phyloP scores from a whole-genome alignment of 2,329 filamentous ascomycete genomes.

The Paracorniculantispora psalliotae region DNA sequence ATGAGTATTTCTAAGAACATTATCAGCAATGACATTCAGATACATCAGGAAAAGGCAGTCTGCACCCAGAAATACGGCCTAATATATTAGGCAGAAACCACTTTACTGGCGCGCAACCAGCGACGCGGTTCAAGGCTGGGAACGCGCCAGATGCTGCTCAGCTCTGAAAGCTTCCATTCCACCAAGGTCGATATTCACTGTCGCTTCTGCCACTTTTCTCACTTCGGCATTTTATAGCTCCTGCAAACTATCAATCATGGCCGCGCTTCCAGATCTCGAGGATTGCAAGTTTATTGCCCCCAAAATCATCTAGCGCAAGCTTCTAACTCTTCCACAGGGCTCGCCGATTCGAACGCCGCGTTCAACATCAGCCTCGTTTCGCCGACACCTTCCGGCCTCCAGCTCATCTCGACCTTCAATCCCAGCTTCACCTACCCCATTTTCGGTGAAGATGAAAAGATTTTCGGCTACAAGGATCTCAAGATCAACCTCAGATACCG shows the following conservation, averaged over 20 bases:
- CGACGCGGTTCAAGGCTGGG: neutral
- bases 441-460: conserved; percentile 86
- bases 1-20: no score
- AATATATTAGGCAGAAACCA: conserved; percentile 2
- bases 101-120: neutral
- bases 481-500: conserved; percentile 67
- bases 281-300: conserved; percentile 27
- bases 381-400: conserved; percentile 44
- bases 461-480: conserved; percentile 84
- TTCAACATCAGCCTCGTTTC: conserved; percentile 56
- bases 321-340: conserved; percentile 41
- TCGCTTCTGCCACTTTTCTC: neutral
- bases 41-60: no score
- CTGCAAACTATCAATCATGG: conserved; percentile 27
- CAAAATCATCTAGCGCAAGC: neutral
- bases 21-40: no score
- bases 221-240: neutral
- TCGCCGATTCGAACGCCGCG: conserved; percentile 56
- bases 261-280: conserved; percentile 25
- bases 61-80: no score
- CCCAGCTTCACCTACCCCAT: conserved; percentile 88
- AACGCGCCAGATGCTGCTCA: neutral
- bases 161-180: neutral
- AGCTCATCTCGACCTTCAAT: conserved; percentile 64
- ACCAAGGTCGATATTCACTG: neutral